Percentiles rank a stretch among this genome's conserved stretches.
Evolutionary conservation across 2,329 filamentous ascomycete genomes (phyloP).

Genomic region (Pseudogymnoascus pannorum): DNA sequence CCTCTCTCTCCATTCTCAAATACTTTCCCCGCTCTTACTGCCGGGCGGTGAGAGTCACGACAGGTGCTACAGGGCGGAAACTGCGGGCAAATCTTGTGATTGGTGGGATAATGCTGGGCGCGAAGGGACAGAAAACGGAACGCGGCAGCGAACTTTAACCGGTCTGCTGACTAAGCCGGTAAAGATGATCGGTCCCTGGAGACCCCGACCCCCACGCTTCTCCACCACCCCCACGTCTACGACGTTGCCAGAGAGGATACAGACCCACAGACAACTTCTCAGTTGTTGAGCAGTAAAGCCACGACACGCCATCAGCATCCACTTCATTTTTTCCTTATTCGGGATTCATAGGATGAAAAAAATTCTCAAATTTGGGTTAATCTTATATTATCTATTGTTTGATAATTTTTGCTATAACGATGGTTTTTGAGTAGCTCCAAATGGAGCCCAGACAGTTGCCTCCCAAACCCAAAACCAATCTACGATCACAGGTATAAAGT

Average conservation of each 20-base stretch:
- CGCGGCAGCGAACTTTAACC: neutral
- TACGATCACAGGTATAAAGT: neutral
- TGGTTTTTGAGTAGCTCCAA: constrained; percentile 2
- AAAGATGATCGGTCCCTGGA: neutral
- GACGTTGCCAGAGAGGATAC: neutral
- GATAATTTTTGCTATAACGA: neutral
- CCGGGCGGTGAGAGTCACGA: neutral
- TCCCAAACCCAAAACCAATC: neutral
- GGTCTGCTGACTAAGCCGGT: neutral
- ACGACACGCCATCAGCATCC: constrained; percentile 4
- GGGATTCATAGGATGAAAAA: constrained; percentile 5
- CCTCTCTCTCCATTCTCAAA: neutral
- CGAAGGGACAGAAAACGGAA: neutral
- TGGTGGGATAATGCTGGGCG: neutral
- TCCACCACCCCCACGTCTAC: neutral
- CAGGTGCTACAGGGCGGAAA: neutral
- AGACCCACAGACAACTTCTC: neutral
- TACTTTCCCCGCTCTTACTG: constrained; percentile 9
- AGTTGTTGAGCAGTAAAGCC: neutral
- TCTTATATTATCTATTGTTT: constrained; percentile 5
- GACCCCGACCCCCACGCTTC: constrained; percentile 4
- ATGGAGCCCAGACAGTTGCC: neutral
- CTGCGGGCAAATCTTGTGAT: neutral
- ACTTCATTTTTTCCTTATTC: constrained; percentile 7
- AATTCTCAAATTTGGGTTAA: neutral